phyloP scores from a whole-genome alignment of 164 flowering plant species.

The Vitis rupestris region DNA sequence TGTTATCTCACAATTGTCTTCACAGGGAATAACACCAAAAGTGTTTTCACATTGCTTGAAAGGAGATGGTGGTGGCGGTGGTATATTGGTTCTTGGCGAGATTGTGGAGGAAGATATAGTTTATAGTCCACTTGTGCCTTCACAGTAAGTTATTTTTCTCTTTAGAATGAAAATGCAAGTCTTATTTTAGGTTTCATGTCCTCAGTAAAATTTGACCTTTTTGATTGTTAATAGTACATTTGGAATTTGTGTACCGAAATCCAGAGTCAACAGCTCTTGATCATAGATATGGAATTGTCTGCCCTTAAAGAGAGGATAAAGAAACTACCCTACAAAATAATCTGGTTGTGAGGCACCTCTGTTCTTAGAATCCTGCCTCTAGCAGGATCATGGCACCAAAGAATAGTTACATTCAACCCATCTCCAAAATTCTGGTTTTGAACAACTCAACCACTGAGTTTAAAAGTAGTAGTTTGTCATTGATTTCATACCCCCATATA shows the following conservation, averaged over 20 bases:
- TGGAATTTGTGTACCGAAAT: too few relatives aligned
- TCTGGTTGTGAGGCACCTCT: too few relatives aligned
- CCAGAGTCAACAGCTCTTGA: too few relatives aligned
- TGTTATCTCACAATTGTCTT: constrained; percentile 76
- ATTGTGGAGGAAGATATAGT: constrained; percentile 83
- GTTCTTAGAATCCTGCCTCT: background rate
- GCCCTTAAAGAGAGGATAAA: too few relatives aligned
- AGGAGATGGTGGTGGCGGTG: constrained; percentile 78
- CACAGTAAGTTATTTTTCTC: constrained; percentile 52
- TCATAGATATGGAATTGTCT: too few relatives aligned
- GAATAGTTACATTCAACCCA: background rate
- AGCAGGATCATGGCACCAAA: background rate
- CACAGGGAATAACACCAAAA: constrained; percentile 71
- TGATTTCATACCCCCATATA: too few relatives aligned
- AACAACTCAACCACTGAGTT: background rate
- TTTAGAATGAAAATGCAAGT: background rate
- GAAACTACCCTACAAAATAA: too few relatives aligned
- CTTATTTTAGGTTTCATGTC: background rate
- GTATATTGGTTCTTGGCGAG: constrained; percentile 90
- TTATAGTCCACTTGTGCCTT: constrained; percentile 81
- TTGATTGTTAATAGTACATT: too few relatives aligned
- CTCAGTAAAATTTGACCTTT: too few relatives aligned
- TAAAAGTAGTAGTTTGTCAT: too few relatives aligned
- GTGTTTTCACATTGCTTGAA: constrained; percentile 91
- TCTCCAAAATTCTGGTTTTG: background rate